Evolutionary conservation across 805 yeast species (phyloP).

Genomic region (Blastobotrys robertii): DNA sequence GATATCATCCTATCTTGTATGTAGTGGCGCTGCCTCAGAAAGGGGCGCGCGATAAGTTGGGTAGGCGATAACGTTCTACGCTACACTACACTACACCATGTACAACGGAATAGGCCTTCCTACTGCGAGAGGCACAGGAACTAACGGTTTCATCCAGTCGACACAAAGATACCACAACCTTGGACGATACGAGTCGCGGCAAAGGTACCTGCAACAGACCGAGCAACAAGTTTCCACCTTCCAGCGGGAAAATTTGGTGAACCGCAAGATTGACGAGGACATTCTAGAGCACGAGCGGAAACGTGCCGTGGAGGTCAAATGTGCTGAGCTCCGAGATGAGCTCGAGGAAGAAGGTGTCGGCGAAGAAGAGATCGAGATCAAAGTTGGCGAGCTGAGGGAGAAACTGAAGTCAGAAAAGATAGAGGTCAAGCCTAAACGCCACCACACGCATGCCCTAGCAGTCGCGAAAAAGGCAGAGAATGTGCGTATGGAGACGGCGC

Average conservation of each 20-base stretch:
- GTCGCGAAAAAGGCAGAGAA: constrained; percentile 12
- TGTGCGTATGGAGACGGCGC: constrained; percentile 12
- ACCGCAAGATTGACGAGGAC: constrained; percentile 17
- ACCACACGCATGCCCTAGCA: constrained; percentile 15
- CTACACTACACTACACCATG: not conserved
- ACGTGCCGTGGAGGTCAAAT: constrained; percentile 22
- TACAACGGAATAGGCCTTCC: constrained; percentile 30
- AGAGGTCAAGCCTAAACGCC: constrained; percentile 1
- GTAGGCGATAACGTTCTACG: not conserved
- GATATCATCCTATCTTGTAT: too few relatives aligned
- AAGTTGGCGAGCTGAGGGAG: constrained; percentile 14
- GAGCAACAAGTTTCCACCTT: not conserved
- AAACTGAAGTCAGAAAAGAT: constrained; percentile 9
- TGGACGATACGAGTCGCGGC: constrained; percentile 17
- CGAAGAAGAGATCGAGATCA: constrained; percentile 16
- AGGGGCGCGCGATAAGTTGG: not conserved
- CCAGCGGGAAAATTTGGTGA: constrained; percentile 9
- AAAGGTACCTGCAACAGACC: not conserved
- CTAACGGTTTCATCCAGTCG: constrained; percentile 27
- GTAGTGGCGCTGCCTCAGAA: not conserved
- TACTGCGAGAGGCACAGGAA: constrained; percentile 27
- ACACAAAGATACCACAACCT: constrained; percentile 2
- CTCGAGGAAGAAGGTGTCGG: constrained; percentile 20
- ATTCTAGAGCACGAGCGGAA: constrained; percentile 22
- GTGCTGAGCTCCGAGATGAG: constrained; percentile 19